Percentiles rank a stretch among this genome's conserved stretches.
phyloP scores from a whole-genome alignment of 805 yeast genomes.

The Ogataea parapolymorpha region DNA sequence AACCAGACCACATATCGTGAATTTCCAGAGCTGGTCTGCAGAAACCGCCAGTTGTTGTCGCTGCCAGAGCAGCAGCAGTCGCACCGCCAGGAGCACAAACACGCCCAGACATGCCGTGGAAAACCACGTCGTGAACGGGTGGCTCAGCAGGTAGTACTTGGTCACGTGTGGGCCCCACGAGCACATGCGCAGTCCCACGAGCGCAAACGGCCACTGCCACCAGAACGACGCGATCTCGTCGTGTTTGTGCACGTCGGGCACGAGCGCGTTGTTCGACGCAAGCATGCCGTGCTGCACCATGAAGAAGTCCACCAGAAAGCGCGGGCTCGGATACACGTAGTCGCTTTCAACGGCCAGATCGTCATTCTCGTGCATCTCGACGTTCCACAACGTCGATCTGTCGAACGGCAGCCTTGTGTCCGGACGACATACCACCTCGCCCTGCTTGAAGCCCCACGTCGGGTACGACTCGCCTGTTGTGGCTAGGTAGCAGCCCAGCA shows the following conservation, averaged over 20 bases:
- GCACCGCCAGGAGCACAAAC: constrained; percentile 38
- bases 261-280: constrained; percentile 78
- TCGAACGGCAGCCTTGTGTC: constrained; percentile 40
- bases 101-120: constrained; percentile 48
- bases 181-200: constrained; percentile 72
- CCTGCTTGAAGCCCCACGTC: constrained; percentile 97
- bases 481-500: constrained; percentile 78
- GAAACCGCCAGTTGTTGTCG: constrained; percentile 54
- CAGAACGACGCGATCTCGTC: constrained; percentile 71
- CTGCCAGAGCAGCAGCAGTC: constrained; percentile 56
- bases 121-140: constrained; percentile 63
- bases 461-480: constrained; percentile 83
- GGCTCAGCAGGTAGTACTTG: constrained; percentile 66
- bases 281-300: constrained; percentile 76
- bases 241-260: constrained; percentile 68
- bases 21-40: constrained; percentile 19
- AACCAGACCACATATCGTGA: constrained; percentile 62
- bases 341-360: constrained; percentile 35
- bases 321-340: constrained; percentile 43
- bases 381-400: constrained; percentile 76
- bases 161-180: constrained; percentile 57
- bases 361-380: constrained; percentile 64
- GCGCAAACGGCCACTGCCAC: constrained; percentile 81
- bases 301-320: constrained; percentile 65
- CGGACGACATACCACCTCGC: constrained; percentile 72